Evolutionary conservation across 345 rosid genomes (phyloP), one percentile per base, ranked within the genome.

Genomic region (Brassica rapa): DNA sequence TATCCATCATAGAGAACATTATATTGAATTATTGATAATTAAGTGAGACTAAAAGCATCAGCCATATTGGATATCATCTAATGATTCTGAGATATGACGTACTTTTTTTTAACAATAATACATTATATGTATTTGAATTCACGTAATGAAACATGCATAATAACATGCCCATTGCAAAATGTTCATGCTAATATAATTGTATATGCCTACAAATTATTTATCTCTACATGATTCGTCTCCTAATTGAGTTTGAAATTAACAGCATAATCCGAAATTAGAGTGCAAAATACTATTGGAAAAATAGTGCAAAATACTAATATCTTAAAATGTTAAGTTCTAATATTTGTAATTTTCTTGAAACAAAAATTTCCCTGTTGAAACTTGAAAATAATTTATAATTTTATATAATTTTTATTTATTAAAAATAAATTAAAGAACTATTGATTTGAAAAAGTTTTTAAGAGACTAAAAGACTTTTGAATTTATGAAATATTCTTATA

Each of bases 31-130:
- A 25, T 74, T 74, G 71, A 51, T 46, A 64, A 73, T 49, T 32
- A 64, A 51, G 25, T 23, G 24, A 33, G 25, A 64, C 33, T 51
- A 25, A 32, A 64, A 73, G 70, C 35, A 63, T 61, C 66, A 71
- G 3, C 21, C 43, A 11, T 29, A 0, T 57, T 57, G 65, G 33
- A 56, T 30, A 71, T 43, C 11, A 41, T 61, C 11, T 61, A 41
- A 41, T 27, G 56, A 62, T 62, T 14, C 12, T 25, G 21, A 37
- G 16, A 60, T 61, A 14, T 72, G 39, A 24, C n/a, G 6, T 46
- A 15, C 4, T 6, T 32, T 63, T 62, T 15, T 32, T 29, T 8
- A 6, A 27, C 41, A 30, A 30, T 19, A 32, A 15, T 30, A 5
- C 21, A 32, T 63, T 63, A 63, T 64, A 6, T 0, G 2, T 19